Percentiles rank a stretch among this genome's conserved stretches.
Evolutionary conservation across 805 yeast species (phyloP).

Genomic region (Wickerhamomyces strasburgensis): DNA sequence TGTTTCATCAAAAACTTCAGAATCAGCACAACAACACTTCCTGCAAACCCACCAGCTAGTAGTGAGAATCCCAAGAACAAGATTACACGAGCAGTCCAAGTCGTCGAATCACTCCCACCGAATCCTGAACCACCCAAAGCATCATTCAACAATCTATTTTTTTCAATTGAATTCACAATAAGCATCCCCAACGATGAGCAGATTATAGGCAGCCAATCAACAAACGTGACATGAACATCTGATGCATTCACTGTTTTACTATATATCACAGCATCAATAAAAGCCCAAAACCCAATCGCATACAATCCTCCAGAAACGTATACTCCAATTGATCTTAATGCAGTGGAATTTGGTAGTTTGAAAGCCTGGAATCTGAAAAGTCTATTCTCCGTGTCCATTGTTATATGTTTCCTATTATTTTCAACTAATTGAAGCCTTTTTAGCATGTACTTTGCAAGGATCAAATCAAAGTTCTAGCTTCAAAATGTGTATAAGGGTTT

Average conservation of each 20-base stretch:
- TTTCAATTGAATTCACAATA: constrained; percentile 48
- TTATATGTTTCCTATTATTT: not conserved
- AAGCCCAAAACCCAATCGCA: constrained; percentile 84
- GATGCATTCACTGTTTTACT: constrained; percentile 84
- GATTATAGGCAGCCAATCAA: constrained; percentile 93
- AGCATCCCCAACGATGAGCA: constrained; percentile 89
- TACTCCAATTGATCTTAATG: constrained; percentile 68
- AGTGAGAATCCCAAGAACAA: constrained; percentile 89
- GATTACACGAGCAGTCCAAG: constrained; percentile 92
- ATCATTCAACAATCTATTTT: constrained; percentile 34
- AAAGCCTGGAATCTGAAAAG: constrained; percentile 64
- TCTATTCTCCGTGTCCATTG: constrained; percentile 36
- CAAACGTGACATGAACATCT: constrained; percentile 78
- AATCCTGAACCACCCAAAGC: constrained; percentile 30
- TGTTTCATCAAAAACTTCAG: constrained; percentile 78
- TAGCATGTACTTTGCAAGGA: constrained; percentile 11
- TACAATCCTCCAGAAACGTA: constrained; percentile 74
- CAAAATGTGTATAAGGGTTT: too few species aligned
- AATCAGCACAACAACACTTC: constrained; percentile 82
- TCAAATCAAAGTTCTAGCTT: too few species aligned
- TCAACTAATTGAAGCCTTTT: constrained; percentile 6
- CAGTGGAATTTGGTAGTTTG: constrained; percentile 63
- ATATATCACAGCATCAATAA: constrained; percentile 84
- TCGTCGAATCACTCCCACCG: constrained; percentile 44
- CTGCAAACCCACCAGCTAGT: constrained; percentile 91